phyloP scores from a whole-genome alignment of 495 filamentous ascomycete genomes.

The Aspergillus kassunensis region DNA sequence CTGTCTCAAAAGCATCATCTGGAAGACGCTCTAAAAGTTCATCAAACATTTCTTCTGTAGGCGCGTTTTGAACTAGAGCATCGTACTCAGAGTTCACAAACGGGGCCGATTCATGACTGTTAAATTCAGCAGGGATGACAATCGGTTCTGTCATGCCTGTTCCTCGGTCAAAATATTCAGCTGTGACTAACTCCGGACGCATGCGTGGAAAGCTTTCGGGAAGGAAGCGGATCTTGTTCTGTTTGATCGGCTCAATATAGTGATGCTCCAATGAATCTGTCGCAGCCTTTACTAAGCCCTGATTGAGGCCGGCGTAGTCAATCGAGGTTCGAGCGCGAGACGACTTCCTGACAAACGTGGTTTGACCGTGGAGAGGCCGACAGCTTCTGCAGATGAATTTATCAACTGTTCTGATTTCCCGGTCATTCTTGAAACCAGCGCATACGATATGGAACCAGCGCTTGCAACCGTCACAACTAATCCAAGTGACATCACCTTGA shows the following conservation, averaged over 20 bases:
- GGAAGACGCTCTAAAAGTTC: conserved; percentile 38
- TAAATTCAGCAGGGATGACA: conserved; percentile 63
- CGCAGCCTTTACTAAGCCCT: conserved; percentile 67
- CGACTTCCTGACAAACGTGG: conserved; percentile 61
- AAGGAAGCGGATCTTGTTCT: conserved; percentile 60
- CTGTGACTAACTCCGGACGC: conserved; percentile 62
- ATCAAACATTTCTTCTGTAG: conserved; percentile 46
- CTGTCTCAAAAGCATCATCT: conserved; percentile 39
- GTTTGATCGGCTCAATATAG: conserved; percentile 67
- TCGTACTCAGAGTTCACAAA: conserved; percentile 26
- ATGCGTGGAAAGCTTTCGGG: conserved; percentile 64
- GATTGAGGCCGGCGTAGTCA: conserved; percentile 71
- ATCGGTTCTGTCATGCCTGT: conserved; percentile 68
- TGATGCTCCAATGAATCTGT: conserved; percentile 68
- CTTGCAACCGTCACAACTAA: conserved; percentile 72
- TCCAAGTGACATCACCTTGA: conserved; percentile 60
- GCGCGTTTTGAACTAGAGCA: conserved; percentile 31
- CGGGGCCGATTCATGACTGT: conserved; percentile 47
- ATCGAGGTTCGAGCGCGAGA: conserved; percentile 65
- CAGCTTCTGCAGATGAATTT: conserved; percentile 66
- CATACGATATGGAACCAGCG: conserved; percentile 72
- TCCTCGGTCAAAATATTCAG: conserved; percentile 63
- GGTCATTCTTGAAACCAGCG: conserved; percentile 65
- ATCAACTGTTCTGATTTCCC: conserved; percentile 67
- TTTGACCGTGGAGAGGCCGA: conserved; percentile 56